Percentiles rank a stretch among this genome's conserved stretches.
phyloP scores from a whole-genome alignment of 2,329 filamentous ascomycete genomes.

The Trichoderma pleuroti region DNA sequence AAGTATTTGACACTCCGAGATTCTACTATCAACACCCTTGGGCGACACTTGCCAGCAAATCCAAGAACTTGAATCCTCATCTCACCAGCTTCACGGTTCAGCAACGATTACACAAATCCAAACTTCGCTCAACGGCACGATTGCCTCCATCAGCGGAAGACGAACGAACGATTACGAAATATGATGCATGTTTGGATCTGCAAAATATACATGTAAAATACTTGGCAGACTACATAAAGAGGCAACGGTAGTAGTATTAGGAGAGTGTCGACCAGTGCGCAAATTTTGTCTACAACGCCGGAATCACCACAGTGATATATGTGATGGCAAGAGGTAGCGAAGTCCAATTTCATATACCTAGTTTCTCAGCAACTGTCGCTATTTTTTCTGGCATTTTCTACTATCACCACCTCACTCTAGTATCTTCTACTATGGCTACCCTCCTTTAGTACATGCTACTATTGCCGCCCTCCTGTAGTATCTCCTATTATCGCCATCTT shows the following conservation, averaged over 20 bases:
- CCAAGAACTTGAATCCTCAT: neutral
- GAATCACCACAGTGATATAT: fast-evolving
- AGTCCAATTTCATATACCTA: neutral
- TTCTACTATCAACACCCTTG: too few relatives aligned
- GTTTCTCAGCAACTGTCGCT: neutral
- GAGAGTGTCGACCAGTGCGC: neutral
- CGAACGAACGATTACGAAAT: neutral
- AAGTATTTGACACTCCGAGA: neutral
- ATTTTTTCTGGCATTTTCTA: neutral
- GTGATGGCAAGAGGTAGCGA: neutral
- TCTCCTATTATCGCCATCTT: neutral
- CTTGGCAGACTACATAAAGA: neutral
- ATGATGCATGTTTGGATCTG: neutral
- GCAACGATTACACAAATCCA: neutral
- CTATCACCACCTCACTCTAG: too few relatives aligned
- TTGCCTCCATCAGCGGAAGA: neutral
- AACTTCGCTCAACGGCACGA: neutral
- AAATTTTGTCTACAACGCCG: neutral
- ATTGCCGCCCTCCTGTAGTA: neutral
- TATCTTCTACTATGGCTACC: neutral
- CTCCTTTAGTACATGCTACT: fast-evolving
- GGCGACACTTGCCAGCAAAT: neutral
- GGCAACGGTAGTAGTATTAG: neutral
- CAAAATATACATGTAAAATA: neutral
- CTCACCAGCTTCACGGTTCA: neutral